Conservation (phyloP, 441 rosid genomes). For the Heliophila coronopifolia region DNA sequence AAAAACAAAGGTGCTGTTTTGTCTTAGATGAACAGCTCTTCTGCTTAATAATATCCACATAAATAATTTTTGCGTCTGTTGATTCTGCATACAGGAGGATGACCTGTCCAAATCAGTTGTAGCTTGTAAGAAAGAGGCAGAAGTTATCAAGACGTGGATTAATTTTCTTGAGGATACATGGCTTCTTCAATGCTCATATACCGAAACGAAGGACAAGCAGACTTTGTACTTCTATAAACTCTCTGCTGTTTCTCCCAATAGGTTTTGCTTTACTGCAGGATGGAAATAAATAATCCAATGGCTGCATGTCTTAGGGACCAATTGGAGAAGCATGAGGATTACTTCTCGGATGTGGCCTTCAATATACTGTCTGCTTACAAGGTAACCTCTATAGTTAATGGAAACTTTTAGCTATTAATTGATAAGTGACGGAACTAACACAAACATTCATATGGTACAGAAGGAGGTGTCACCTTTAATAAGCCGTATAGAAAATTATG, state of each 20-base stretch:
- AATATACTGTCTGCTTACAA: constrained; percentile 64
- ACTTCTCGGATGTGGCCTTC: constrained; percentile 59
- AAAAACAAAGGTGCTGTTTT: constrained; percentile 61
- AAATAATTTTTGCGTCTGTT: constrained; percentile 12
- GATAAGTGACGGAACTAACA: constrained; percentile 18
- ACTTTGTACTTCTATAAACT: constrained; percentile 51
- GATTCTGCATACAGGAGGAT: constrained; percentile 58
- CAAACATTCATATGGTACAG: constrained; percentile 38
- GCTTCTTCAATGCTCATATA: constrained; percentile 69
- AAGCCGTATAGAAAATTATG: constrained; percentile 63
- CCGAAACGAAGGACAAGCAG: constrained; percentile 66
- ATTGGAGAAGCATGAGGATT: constrained; percentile 76
- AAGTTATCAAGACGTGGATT: constrained; percentile 80
- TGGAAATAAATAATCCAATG: constrained; percentile 11
- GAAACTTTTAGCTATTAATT: constrained; percentile 10
- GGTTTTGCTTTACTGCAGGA: neutral
- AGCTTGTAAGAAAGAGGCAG: constrained; percentile 73
- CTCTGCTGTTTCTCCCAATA: constrained; percentile 11
- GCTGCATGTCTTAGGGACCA: constrained; percentile 52
- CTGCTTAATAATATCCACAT: neutral
- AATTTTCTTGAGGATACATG: constrained; percentile 94
- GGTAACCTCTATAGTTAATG: constrained; percentile 37
- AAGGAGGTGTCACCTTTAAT: constrained; percentile 74
- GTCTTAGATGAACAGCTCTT: constrained; percentile 6
- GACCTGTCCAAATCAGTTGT: constrained; percentile 74